Evolutionary conservation across 306 rosid genomes (phyloP).

Genomic region (Prunus mira): DNA sequence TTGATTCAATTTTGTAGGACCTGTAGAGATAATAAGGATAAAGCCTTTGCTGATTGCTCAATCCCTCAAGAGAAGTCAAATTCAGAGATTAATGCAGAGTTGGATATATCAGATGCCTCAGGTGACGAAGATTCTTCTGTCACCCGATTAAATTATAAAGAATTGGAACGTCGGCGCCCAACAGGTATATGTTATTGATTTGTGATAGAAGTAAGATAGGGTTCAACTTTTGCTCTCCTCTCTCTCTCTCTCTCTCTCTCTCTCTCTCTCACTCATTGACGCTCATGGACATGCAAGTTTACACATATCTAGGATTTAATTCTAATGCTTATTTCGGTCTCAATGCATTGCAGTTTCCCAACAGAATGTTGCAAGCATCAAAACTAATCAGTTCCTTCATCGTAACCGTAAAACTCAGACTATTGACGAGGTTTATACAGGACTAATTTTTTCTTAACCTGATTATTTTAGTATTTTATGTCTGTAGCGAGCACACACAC

Average conservation of each 20-base stretch:
- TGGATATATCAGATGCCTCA: slow-evolving; percentile 90
- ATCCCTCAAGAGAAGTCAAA: slow-evolving; percentile 95
- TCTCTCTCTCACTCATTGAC: background rate
- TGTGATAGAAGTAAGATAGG: slow-evolving; percentile 10
- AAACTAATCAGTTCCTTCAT: slow-evolving; percentile 79
- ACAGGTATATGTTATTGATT: slow-evolving; percentile 41
- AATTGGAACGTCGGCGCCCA: slow-evolving; percentile 53
- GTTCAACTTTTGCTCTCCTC: background rate
- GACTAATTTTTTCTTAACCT: slow-evolving; percentile 20
- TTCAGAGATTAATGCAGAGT: slow-evolving; percentile 87
- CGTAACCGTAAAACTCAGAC: slow-evolving; percentile 82
- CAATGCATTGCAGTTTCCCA: slow-evolving; percentile 53
- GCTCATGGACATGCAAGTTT: background rate
- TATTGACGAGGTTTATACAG: slow-evolving; percentile 74
- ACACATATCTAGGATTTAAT: background rate
- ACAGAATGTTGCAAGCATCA: slow-evolving; percentile 59
- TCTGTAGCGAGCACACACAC: slow-evolving; percentile 2
- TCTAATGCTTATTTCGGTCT: slow-evolving; percentile 17
- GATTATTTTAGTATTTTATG: slow-evolving; percentile 12
- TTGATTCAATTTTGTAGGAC: slow-evolving; percentile 58
- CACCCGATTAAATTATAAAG: slow-evolving; percentile 50
- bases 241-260: background rate
- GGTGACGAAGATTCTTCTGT: slow-evolving; percentile 86
- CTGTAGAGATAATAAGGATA: slow-evolving; percentile 74
- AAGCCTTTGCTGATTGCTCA: slow-evolving; percentile 69